Conservation (phyloP, 306 rosid genomes). For the Sesbania bispinosa region DNA sequence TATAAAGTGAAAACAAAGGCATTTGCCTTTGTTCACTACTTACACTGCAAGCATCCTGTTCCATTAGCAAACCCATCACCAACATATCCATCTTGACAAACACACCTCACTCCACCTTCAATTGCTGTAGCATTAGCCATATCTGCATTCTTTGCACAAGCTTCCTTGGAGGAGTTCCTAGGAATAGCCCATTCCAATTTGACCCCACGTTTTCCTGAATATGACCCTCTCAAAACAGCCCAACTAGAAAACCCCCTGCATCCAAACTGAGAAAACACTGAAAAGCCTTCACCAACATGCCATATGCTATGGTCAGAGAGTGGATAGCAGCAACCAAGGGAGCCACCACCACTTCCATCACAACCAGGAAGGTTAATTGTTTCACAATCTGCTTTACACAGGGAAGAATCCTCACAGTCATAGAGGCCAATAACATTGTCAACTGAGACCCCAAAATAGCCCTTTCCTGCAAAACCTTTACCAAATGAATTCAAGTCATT, state of each 20-base stretch:
- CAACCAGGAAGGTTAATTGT: slow-evolving; percentile 63
- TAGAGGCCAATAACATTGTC: slow-evolving; percentile 83
- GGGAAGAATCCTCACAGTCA: slow-evolving; percentile 91
- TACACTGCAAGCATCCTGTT: slow-evolving; percentile 71
- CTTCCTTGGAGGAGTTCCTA: slow-evolving; percentile 42
- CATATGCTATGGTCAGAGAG: slow-evolving; percentile 77
- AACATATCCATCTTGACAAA: slow-evolving; percentile 63
- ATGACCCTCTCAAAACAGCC: slow-evolving; percentile 60
- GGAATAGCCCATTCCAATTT: slow-evolving; percentile 92
- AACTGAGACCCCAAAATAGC: slow-evolving; percentile 56
- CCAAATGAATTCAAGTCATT: slow-evolving; percentile 73
- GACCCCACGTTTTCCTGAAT: slow-evolving; percentile 70
- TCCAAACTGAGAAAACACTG: slow-evolving; percentile 69
- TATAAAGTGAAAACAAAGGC: too few species aligned
- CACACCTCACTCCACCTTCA: slow-evolving; percentile 58
- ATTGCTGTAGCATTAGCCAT: slow-evolving; percentile 60
- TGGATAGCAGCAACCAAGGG: slow-evolving; percentile 90
- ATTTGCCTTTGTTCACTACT: too few species aligned
- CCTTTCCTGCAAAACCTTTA: slow-evolving; percentile 32
- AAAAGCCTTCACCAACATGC: slow-evolving; percentile 63
- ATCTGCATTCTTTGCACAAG: slow-evolving; percentile 59
- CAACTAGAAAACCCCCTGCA: slow-evolving; percentile 96
- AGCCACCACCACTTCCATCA: slow-evolving; percentile 46
- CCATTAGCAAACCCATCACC: slow-evolving; percentile 89
- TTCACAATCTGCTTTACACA: slow-evolving; percentile 79